Percentiles rank a stretch among this genome's conserved stretches.
Evolutionary conservation across 1,284 basidiomycete genomes (phyloP).

Genomic region (Clitocybe nebularis): DNA sequence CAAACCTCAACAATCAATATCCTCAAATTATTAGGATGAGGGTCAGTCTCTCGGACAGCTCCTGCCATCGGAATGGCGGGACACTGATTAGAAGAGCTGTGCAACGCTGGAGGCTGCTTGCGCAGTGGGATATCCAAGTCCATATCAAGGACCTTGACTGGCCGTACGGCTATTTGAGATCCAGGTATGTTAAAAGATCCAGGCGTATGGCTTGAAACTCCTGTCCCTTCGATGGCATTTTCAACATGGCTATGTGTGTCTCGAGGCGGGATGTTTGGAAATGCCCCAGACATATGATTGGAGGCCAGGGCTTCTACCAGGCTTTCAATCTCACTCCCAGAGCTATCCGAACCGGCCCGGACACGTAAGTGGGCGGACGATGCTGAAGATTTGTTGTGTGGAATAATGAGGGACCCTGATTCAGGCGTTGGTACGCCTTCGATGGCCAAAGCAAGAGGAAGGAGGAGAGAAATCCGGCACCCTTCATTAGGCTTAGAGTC

Average conservation of each 20-base stretch:
- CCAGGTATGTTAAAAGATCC: slow-evolving; percentile 32
- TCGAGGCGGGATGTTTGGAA: slow-evolving; percentile 5
- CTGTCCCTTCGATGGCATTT: background rate
- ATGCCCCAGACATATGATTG: slow-evolving; percentile 29
- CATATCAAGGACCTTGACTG: slow-evolving; percentile 39
- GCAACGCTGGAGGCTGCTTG: background rate
- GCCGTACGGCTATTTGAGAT: slow-evolving; percentile 34
- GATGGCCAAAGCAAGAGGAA: slow-evolving; percentile 49
- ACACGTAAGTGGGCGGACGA: slow-evolving; percentile 8
- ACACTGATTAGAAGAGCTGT: background rate
- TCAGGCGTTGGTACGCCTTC: slow-evolving; percentile 14
- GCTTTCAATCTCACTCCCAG: slow-evolving; percentile 48
- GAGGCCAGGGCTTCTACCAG: slow-evolving; percentile 62
- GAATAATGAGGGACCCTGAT: slow-evolving; percentile 20
- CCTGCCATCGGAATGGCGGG: background rate
- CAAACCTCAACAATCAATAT: slow-evolving; percentile 72
- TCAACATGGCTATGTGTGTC: background rate
- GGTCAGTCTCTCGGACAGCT: background rate
- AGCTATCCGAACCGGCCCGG: slow-evolving; percentile 4
- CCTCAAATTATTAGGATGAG: slow-evolving; percentile 34
- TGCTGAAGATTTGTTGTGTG: slow-evolving; percentile 17
- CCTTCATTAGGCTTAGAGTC: slow-evolving; percentile 70
- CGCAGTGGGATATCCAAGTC: slow-evolving; percentile 23
- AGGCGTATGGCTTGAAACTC: slow-evolving; percentile 6
- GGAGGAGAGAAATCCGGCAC: slow-evolving; percentile 71